A percentile compares a stretch with the other conserved stretches of the same genome.
These are phyloP conservation scores for Ogataea zsoltii DNA, from an alignment of 805 yeast species.

Conservation along the genomic window DNA sequence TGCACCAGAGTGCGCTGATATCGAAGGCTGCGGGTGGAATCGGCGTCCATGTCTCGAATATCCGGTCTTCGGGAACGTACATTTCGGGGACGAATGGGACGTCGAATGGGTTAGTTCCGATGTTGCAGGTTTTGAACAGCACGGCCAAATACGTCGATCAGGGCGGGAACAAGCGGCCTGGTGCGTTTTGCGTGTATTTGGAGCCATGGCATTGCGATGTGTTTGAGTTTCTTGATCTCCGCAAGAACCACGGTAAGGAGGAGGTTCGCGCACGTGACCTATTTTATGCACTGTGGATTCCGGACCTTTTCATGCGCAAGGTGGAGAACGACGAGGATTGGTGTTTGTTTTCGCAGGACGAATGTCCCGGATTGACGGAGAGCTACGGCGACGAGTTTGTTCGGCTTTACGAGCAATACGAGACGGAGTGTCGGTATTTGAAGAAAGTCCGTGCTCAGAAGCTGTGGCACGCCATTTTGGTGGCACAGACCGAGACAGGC, in stretches of 20 bases:
- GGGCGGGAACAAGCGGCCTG: constrained; percentile 98
- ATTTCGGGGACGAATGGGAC: constrained; percentile 92
- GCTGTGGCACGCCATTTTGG: constrained; percentile 85
- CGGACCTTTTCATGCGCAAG: constrained; percentile 91
- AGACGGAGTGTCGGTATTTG: constrained; percentile 62
- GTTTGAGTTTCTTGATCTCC: constrained; percentile 79
- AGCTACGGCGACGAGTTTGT: constrained; percentile 84
- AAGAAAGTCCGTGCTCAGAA: constrained; percentile 80
- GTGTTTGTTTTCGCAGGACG: constrained; percentile 89
- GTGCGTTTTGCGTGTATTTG: constrained; percentile 90
- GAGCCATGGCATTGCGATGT: constrained; percentile 98
- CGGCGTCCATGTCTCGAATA: constrained; percentile 86
- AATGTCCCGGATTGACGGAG: constrained; percentile 83
- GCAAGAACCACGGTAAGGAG: constrained; percentile 94
- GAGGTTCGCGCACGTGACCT: constrained; percentile 91
- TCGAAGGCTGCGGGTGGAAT: constrained; percentile 96
- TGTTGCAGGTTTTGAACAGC: constrained; percentile 91
- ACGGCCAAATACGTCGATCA: constrained; percentile 97
- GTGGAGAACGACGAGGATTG: constrained; percentile 79
- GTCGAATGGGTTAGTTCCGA: constrained; percentile 92
- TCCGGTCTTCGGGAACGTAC: constrained; percentile 82
- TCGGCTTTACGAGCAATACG: constrained; percentile 69
- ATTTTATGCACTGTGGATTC: constrained; percentile 92
- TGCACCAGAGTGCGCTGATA: constrained; percentile 84
- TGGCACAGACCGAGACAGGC: constrained; percentile 95